Base-by-base conservation (phyloP, 2,329 filamentous ascomycete species). In the Epichloe amarillans region DNA sequence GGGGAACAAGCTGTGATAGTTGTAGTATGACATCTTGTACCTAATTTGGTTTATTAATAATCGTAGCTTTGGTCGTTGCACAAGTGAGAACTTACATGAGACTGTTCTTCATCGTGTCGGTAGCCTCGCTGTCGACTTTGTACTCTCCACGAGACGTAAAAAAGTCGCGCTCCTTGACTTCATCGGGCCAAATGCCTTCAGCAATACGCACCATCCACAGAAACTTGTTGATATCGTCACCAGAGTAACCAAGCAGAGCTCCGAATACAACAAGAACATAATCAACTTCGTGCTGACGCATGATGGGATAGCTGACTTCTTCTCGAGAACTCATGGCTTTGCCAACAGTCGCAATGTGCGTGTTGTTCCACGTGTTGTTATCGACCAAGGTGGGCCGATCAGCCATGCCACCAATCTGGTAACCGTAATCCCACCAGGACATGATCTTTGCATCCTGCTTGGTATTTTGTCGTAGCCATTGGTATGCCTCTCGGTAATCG, bases 21-120 rank as follows among this genome's bases (percentile, higher is more conserved):
- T 97, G 80, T 98, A 87, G 79, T 98, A 98, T 21, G 89, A 96
- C 90, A 98, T 96, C 79, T 98, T 98, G 81, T 98, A 98, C 88
- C 90, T 95, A 57, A 26, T 47, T 61, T 69, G 54, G 67, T 64
- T 42, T 33, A 17, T 51, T 38, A 46, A 21, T 5, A 33, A 35
- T 10, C 5, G 15, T 21, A 17, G 17, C 17, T 38, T 19, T n/a
- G n/a, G 8, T 21, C 17, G 11, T 4, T 41, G 10, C n/a, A 35
- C 12, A 11, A 21, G n/a, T 5, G 36, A 15, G 30, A 49, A 73
- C 87, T 78, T 78, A 94, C 91, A 97, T 96, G 77, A 98, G 79
- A 71, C 90, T 96, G 80, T 98, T 95, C 76, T 88, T 93, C 93
- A 98, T 98, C 43, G 91, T 88, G 23, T 93, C 88, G 5, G 90